These are phyloP conservation scores for Tuber brumale DNA, from an alignment of 495 filamentous ascomycete genomes.

Conservation along the genomic window DNA sequence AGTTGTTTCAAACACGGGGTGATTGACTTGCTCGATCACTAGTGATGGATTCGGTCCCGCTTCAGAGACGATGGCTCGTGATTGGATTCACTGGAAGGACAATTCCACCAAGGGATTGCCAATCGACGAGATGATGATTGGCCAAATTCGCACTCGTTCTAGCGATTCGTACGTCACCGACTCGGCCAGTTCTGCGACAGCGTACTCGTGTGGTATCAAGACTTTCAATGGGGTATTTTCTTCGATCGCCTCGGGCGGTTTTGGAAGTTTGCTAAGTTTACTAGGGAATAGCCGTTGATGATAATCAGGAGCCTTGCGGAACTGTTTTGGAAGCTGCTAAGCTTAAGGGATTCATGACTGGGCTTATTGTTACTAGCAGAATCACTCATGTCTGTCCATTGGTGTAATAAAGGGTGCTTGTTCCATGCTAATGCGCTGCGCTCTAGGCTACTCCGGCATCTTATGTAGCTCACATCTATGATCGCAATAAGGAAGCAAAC, in stretches of 20 bases:
- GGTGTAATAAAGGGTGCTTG: not conserved
- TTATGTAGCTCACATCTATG: conserved; percentile 41
- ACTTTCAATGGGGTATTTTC: conserved; percentile 38
- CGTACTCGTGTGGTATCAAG: conserved; percentile 43
- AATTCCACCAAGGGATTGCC: conserved; percentile 40
- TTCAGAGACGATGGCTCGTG: conserved; percentile 41
- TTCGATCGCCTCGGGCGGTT: not conserved
- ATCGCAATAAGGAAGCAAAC: conserved; percentile 40
- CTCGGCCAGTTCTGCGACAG: conserved; percentile 42
- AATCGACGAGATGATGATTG: conserved; percentile 42
- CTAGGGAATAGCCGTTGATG: conserved; percentile 35
- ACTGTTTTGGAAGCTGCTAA: conserved; percentile 43
- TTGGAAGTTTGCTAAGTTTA: not conserved
- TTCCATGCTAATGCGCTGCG: not conserved
- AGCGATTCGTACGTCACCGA: conserved; percentile 43
- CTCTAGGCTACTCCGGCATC: conserved; percentile 39
- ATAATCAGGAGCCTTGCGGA: conserved; percentile 35
- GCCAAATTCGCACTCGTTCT: conserved; percentile 38
- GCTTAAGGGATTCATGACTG: conserved; percentile 40
- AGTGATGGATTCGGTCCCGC: conserved; percentile 42
- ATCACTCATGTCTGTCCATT: conserved; percentile 40
- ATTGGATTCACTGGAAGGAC: conserved; percentile 39
- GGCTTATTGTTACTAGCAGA: conserved; percentile 42
- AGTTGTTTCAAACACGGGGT: not conserved
- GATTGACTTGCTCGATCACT: not conserved